Evolutionary conservation across 1,284 basidiomycete genomes (phyloP).

Genomic region (Earliella scabrosa): DNA sequence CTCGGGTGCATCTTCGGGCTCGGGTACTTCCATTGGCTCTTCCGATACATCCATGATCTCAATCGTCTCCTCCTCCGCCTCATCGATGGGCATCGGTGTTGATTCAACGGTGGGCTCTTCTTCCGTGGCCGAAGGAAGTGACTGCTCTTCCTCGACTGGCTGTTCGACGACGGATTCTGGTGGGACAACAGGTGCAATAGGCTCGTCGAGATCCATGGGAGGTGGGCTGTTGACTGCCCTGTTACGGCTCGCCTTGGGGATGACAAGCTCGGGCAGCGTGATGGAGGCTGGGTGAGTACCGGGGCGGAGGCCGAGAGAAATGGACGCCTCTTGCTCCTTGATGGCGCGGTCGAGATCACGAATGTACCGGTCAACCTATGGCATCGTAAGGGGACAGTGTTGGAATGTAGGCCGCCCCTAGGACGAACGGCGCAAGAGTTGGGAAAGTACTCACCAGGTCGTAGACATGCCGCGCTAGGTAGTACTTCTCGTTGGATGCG

Average conservation of each 20-base stretch:
- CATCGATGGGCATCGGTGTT: neutral
- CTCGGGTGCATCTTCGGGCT: too few relatives aligned
- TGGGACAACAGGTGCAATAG: neutral
- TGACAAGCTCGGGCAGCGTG: constrained; percentile 61
- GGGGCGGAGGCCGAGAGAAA: constrained; percentile 56
- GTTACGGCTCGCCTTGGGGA: constrained; percentile 53
- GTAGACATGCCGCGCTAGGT: constrained; percentile 67
- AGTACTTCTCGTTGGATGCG: constrained; percentile 74
- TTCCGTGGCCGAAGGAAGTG: neutral
- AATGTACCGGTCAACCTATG: constrained; percentile 69
- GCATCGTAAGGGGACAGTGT: constrained; percentile 18
- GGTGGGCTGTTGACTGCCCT: constrained; percentile 47
- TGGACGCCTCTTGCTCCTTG: constrained; percentile 67
- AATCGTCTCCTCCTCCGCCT: constrained; percentile 1
- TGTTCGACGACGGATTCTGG: neutral
- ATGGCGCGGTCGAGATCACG: constrained; percentile 77
- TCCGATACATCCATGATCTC: constrained; percentile 7
- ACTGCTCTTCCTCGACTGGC: neutral
- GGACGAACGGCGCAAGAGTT: constrained; percentile 9
- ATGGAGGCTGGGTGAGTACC: constrained; percentile 58
- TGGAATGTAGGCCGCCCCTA: neutral
- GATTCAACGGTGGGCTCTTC: neutral
- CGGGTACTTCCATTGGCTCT: neutral
- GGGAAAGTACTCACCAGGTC: constrained; percentile 56
- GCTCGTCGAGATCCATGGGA: constrained; percentile 18